Evolutionary conservation across 441 rosid species (phyloP), one percentile per base, ranked within the genome.

Genomic region (Francoa sonchifolia): DNA sequence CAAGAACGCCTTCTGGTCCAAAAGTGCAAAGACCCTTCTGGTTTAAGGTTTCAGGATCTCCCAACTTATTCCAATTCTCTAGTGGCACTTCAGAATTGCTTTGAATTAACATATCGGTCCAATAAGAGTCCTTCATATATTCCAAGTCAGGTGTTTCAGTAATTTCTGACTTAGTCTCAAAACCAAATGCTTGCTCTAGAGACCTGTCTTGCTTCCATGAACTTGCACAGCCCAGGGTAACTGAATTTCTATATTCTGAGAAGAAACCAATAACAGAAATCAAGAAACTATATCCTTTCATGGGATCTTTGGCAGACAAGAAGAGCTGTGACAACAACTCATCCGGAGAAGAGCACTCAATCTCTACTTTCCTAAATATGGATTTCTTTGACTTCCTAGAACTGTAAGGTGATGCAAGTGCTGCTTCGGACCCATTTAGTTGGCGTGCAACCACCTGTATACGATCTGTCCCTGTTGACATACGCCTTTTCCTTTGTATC

Each of bases 361-460:
- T 28, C 21, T 32, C 33, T 33, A 23, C 33, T 31, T 38, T 47
- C 16, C 54, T 26, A 38, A 59, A 38, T 58, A 39, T 40, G 18
- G 63, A 30, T 54, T 45, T 57, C 23, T 49, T 44, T 13, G 57
- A 33, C 30, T 57, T 25, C 25, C 7, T 39, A 1, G 38, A 34
- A 22, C 21, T 38, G 35, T 15, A 21, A 10, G n/a, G 16, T 39
- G 42, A 12, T 39, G 12, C 50, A 9, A 59, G 62, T 26, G 65
- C 39, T 6, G 77, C 54, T 19, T 39, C 48, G 32, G 72, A 59
- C 29, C 58, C 65, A 59, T 65, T 73, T 58, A 79, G 53, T 44
- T 74, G 75, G 55, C 65, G 71, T 26, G 82, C 80, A 25, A 63
- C 87, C 72, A 66, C 66, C 40, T 62, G 57, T 39, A 75, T 73